These are phyloP conservation scores for Metarhizium album DNA, from an alignment of 2,329 filamentous ascomycete species.

Conservation along the genomic window DNA sequence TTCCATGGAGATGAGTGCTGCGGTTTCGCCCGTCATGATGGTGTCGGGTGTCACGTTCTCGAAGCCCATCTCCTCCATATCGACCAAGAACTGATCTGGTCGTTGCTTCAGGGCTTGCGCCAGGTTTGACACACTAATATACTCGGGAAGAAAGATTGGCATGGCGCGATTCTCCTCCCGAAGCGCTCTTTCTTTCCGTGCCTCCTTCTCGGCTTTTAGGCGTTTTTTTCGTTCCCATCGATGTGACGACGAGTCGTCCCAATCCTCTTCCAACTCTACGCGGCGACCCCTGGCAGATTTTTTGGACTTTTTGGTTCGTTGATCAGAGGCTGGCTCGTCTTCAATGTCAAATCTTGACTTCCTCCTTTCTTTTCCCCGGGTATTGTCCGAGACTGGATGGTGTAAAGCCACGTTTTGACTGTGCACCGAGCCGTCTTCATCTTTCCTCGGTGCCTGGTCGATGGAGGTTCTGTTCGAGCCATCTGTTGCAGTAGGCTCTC, in stretches of 20 bases:
- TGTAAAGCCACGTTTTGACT: background rate
- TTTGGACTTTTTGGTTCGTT: slow-evolving; percentile 15
- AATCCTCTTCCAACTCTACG: slow-evolving; percentile 21
- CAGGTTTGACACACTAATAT: slow-evolving; percentile 78
- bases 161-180: slow-evolving; percentile 35
- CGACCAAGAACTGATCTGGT: slow-evolving; percentile 57
- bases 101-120: slow-evolving; percentile 64
- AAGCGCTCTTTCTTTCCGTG: slow-evolving; percentile 27
- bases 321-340: slow-evolving; percentile 10
- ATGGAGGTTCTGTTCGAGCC: background rate
- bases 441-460: background rate
- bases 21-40: slow-evolving; percentile 82
- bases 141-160: slow-evolving; percentile 72
- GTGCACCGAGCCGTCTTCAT: background rate
- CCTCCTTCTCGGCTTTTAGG: slow-evolving; percentile 32
- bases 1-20: slow-evolving; percentile 80
- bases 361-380: slow-evolving; percentile 13
- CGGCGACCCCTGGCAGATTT: slow-evolving; percentile 11
- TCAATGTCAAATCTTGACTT: slow-evolving; percentile 22
- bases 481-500: background rate
- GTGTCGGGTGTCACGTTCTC: slow-evolving; percentile 74
- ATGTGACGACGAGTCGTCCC: slow-evolving; percentile 26
- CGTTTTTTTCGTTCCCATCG: slow-evolving; percentile 28
- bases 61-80: slow-evolving; percentile 79
- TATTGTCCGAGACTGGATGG: slow-evolving; percentile 1